Conservation (phyloP, 2,329 filamentous ascomycete genomes). For the Fusarium miscanthi region DNA sequence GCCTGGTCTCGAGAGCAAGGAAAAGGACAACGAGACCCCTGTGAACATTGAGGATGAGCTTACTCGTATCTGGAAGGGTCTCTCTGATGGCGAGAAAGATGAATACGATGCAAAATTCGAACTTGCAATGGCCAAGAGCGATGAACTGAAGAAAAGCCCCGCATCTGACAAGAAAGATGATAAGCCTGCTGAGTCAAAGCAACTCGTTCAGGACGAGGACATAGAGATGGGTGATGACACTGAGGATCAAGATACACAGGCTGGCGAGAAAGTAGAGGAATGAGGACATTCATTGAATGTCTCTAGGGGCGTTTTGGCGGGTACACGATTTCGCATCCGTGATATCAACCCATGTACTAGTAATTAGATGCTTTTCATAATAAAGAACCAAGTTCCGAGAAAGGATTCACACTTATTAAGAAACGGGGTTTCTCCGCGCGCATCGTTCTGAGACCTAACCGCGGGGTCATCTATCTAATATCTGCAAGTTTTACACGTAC, state of each 20-base stretch:
- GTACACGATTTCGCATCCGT: conserved; percentile 30
- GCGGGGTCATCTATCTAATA: conserved; percentile 44
- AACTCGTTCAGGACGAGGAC: conserved; percentile 58
- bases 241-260: conserved; percentile 53
- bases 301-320: conserved; percentile 42
- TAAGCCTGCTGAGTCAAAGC: conserved; percentile 46
- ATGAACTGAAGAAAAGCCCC: conserved; percentile 42
- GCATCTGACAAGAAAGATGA: conserved; percentile 41
- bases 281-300: conserved; percentile 34
- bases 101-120: conserved; percentile 57
- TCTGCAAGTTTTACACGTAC: conserved; percentile 30
- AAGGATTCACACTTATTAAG: conserved; percentile 18
- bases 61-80: conserved; percentile 64
- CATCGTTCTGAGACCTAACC: conserved; percentile 23
- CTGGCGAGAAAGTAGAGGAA: conserved; percentile 51
- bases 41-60: conserved; percentile 65
- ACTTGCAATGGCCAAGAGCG: conserved; percentile 38
- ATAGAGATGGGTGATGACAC: conserved; percentile 62
- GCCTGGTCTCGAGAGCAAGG: conserved; percentile 56
- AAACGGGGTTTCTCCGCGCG: conserved; percentile 13
- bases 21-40: conserved; percentile 50
- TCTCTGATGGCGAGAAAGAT: conserved; percentile 61
- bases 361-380: conserved; percentile 16
- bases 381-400: conserved; percentile 23
- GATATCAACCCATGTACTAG: conserved; percentile 26